These are phyloP conservation scores for Colletotrichum euphorbiae DNA, from an alignment of 2,329 filamentous ascomycete species.

Conservation along the genomic window DNA sequence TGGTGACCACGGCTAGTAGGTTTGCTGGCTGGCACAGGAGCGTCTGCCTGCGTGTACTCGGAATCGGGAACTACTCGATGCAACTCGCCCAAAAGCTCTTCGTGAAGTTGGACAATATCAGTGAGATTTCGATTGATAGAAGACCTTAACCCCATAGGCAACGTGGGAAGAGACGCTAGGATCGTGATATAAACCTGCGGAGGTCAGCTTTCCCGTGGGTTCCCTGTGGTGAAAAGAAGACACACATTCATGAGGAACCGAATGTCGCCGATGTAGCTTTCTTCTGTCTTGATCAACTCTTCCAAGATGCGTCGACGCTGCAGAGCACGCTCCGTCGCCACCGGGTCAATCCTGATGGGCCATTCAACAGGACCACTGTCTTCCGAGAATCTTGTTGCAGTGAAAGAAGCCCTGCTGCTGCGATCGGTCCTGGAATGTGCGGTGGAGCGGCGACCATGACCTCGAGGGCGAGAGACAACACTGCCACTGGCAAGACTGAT, in stretches of 20 bases:
- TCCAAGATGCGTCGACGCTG: constrained; percentile 84
- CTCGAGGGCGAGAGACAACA: constrained; percentile 70
- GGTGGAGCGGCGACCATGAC: constrained; percentile 62
- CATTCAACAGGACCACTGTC: constrained; percentile 72
- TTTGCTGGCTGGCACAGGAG: constrained; percentile 40
- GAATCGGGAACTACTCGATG: constrained; percentile 78
- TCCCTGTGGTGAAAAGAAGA: neutral
- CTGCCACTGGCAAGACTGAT: constrained; percentile 81
- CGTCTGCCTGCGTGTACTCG: constrained; percentile 65
- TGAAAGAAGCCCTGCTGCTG: constrained; percentile 71
- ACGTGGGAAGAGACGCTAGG: constrained; percentile 75
- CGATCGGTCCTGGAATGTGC: constrained; percentile 70
- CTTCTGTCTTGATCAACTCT: constrained; percentile 87
- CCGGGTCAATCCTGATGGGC: constrained; percentile 68
- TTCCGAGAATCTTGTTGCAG: constrained; percentile 71
- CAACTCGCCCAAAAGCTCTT: constrained; percentile 81
- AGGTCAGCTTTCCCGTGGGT: constrained; percentile 17
- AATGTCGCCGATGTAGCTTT: constrained; percentile 88
- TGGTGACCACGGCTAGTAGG: constrained; percentile 50
- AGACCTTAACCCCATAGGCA: constrained; percentile 72
- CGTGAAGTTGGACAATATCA: constrained; percentile 85
- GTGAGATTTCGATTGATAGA: constrained; percentile 84
- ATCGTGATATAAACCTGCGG: constrained; percentile 79
- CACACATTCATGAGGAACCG: constrained; percentile 87
- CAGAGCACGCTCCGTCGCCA: constrained; percentile 76